Evolutionary conservation across 2,329 filamentous ascomycete species (phyloP), one percentile per base, ranked within the genome.

Genomic region (Cladophialophora carrionii): DNA sequence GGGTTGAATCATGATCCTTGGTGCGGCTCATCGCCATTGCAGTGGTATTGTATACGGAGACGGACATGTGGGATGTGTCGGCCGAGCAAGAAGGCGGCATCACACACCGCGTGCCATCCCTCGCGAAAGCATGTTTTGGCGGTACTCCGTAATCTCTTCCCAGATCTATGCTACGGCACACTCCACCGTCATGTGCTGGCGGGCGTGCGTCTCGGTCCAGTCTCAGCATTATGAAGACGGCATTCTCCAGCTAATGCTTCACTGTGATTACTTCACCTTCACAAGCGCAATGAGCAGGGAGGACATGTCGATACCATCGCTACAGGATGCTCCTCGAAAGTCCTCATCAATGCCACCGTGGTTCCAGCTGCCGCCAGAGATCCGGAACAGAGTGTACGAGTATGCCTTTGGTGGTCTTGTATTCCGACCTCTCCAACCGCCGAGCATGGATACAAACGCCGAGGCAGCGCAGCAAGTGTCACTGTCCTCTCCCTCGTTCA

Each of bases 311-410:
- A 8, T 7, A n/a, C 5, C 1, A 43, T 43, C 17, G 48, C 26
- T 29, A 26, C 48, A 52, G 22, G n/a, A 3, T 14, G 37, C 37
- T 20, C 17, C 37, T 43, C 20, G 31, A 60, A 43, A 51, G 41
- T 34, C 31, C 54, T 29, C 14, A 31, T 12, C 32, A 20, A 62
- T 62, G 61, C 22, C 20, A 24, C 20, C 53, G n/a, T 62, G 52
- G 53, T 62, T 62, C 29, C 48, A 62, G 22, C 52, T 57, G 10
- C 61, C 61, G 1, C n/a, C 52, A 10, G 61, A 62, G 31, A 57
- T 62, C 52, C 61, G 61, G 7, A 48, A 20, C 41, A 57, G 31
- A 46, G 37, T 57, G 12, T 62, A 62, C 61, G 46, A 57, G 41
- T 57, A 57, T 29, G 54, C 53, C n/a, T 62, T 57, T 22, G 20